These are phyloP conservation scores for Hypoxylon fuscum DNA, from an alignment of 495 filamentous ascomycete genomes.

Conservation along the genomic window DNA sequence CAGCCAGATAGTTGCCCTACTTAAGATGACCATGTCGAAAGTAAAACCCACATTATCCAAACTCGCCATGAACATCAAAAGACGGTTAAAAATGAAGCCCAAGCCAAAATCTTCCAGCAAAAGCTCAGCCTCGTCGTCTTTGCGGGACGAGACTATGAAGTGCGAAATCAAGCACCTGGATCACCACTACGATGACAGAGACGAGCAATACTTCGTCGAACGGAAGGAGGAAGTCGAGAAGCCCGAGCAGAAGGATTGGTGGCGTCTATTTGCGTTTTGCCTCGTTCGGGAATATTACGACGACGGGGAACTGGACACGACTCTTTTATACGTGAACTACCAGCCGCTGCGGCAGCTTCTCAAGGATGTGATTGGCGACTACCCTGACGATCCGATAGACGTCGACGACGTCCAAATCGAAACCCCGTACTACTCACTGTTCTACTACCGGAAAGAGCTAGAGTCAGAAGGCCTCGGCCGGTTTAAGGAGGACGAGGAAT, in stretches of 20 bases:
- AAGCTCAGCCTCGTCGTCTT: not conserved
- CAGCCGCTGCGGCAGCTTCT: slow-evolving; percentile 46
- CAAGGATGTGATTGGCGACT: slow-evolving; percentile 43
- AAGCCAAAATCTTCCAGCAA: not conserved
- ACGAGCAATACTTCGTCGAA: slow-evolving; percentile 43
- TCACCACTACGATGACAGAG: slow-evolving; percentile 37
- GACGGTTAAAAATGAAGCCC: not conserved
- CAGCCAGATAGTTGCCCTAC: not conserved
- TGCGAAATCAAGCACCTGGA: slow-evolving; percentile 53
- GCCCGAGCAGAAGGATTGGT: slow-evolving; percentile 49
- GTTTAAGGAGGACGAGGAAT: slow-evolving; percentile 44
- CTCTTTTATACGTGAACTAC: slow-evolving; percentile 45
- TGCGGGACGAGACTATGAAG: slow-evolving; percentile 44
- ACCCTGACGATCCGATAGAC: slow-evolving; percentile 44
- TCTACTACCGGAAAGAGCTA: slow-evolving; percentile 44
- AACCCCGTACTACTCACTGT: slow-evolving; percentile 46
- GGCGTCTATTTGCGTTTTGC: slow-evolving; percentile 47
- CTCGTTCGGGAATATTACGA: slow-evolving; percentile 41
- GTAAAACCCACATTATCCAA: not conserved
- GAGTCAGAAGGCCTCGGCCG: slow-evolving; percentile 37
- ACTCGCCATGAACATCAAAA: not conserved
- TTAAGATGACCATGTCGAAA: slow-evolving; percentile 1
- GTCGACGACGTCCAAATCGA: slow-evolving; percentile 44
- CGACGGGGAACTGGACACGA: slow-evolving; percentile 35
- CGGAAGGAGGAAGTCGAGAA: slow-evolving; percentile 40